Conservation (phyloP, 2,329 filamentous ascomycete genomes). For the Epichloe typhina region DNA sequence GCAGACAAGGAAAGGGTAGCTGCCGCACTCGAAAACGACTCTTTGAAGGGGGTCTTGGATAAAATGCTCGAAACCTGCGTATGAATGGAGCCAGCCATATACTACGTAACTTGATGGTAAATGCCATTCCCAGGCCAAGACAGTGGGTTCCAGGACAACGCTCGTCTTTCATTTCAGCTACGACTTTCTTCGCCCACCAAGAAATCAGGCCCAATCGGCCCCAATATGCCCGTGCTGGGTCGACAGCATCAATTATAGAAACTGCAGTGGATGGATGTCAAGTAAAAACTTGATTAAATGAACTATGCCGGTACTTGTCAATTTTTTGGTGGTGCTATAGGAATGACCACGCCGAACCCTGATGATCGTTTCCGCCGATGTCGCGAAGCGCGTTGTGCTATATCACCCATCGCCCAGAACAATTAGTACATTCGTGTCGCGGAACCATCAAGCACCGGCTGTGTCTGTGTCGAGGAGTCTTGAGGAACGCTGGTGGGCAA, state of each 20-base stretch:
- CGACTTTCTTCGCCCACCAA: background rate
- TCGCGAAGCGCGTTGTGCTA: background rate
- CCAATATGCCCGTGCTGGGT: background rate
- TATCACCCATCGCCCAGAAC: no score
- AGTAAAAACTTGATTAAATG: no score
- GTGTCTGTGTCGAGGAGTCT: background rate
- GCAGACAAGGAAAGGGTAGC: slow-evolving; percentile 94
- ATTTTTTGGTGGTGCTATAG: background rate
- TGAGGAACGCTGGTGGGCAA: no score
- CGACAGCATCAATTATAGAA: no score
- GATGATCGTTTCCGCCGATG: background rate
- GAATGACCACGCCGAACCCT: background rate
- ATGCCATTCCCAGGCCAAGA: background rate
- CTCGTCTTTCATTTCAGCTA: no score
- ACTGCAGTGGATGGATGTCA: no score
- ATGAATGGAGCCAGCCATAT: slow-evolving; percentile 19
- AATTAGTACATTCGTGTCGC: background rate
- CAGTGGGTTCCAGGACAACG: background rate
- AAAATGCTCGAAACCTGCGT: slow-evolving; percentile 88
- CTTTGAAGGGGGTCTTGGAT: slow-evolving; percentile 71
- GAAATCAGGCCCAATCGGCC: background rate
- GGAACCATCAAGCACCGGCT: background rate
- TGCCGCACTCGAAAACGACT: slow-evolving; percentile 87
- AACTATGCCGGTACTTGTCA: background rate
- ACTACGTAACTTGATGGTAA: background rate